Conservation (phyloP, 352 stramenopile species). For the Discostella stelligera region DNA sequence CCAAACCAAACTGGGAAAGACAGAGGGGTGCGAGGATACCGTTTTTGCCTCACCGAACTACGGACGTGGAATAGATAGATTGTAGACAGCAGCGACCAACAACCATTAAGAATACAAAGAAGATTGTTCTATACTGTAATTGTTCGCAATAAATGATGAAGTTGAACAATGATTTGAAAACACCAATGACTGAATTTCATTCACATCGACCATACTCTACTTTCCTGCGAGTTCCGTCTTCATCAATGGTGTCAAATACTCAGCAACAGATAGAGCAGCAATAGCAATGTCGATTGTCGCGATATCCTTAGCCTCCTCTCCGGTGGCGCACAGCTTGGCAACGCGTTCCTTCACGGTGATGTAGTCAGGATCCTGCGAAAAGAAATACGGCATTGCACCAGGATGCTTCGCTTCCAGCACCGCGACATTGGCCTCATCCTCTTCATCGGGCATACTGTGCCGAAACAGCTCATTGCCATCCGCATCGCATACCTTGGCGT, state of each 20-base stretch:
- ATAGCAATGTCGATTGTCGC: slow-evolving; percentile 83
- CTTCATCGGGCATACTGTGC: slow-evolving; percentile 83
- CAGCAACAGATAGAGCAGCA: slow-evolving; percentile 79
- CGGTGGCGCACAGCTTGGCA: slow-evolving; percentile 62
- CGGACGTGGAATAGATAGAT: neutral
- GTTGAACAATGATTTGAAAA: neutral
- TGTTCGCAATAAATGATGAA: neutral
- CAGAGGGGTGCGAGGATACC: slow-evolving; percentile 18
- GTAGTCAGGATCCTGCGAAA: slow-evolving; percentile 84
- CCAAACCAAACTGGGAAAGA: slow-evolving; percentile 11
- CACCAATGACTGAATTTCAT: neutral
- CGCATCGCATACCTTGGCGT: slow-evolving; percentile 73
- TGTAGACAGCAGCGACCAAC: neutral
- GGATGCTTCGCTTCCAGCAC: slow-evolving; percentile 65
- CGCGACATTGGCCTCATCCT: slow-evolving; percentile 73
- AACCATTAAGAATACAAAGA: too few species aligned
- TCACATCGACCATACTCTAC: neutral
- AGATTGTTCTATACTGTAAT: neutral
- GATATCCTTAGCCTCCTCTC: slow-evolving; percentile 74
- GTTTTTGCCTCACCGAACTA: slow-evolving; percentile 6
- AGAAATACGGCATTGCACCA: slow-evolving; percentile 82
- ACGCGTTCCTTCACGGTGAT: slow-evolving; percentile 83
- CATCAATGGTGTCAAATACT: slow-evolving; percentile 70
- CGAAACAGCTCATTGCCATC: slow-evolving; percentile 76
- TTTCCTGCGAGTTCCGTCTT: slow-evolving; percentile 8